Evolutionary conservation across 352 stramenopile genomes (phyloP), one percentile per base, ranked within the genome.

Genomic region (Phytophthora ramorum): DNA sequence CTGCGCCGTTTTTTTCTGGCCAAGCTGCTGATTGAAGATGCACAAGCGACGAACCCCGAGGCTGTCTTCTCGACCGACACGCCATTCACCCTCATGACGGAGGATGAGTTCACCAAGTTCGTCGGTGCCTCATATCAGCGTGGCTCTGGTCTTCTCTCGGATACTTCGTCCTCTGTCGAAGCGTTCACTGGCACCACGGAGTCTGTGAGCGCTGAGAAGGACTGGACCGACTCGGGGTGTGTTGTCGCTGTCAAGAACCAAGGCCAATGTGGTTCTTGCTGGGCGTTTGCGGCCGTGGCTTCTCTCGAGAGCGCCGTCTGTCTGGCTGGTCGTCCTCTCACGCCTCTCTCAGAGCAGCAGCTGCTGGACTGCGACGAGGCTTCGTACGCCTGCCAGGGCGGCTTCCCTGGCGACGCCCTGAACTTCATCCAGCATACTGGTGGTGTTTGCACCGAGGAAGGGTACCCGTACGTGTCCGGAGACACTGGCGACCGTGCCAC

Each of bases 251-350:
- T 99, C 17, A 99, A 99, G 70, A 96, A 99, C 75, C 98, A 99
- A 76, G 98, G 95, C 8, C 60, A 90, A 7, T 99, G 97, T 71
- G 97, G 97, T 38, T 98, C 92, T n/a, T 99, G 98, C 81, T 99
- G 97, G 97, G 93, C 95, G 0, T 99, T 99, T 75, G 97, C 96
- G 1, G 91, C 95, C 1, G 83, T 97, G 0, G 95, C 93, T 35
- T 88, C 87, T 14, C 77, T 98, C 2, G 96, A 99, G 70, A 97
- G 87, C 24, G 93, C 90, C 7, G 77, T 97, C 61, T 97, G 90
- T 22, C 76, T 99, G 13, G 73, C 78, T 35, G 92, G 83, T 6
- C 59, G 76, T 8, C 64, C 75, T 10, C 71, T 98, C 1, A 82
- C 87, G 22, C 74, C 89, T 59, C 83, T 99, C 9, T 97, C 89